Base-by-base conservation (phyloP, 1,139 yeast species). In the Geotrichum australiense region DNA sequence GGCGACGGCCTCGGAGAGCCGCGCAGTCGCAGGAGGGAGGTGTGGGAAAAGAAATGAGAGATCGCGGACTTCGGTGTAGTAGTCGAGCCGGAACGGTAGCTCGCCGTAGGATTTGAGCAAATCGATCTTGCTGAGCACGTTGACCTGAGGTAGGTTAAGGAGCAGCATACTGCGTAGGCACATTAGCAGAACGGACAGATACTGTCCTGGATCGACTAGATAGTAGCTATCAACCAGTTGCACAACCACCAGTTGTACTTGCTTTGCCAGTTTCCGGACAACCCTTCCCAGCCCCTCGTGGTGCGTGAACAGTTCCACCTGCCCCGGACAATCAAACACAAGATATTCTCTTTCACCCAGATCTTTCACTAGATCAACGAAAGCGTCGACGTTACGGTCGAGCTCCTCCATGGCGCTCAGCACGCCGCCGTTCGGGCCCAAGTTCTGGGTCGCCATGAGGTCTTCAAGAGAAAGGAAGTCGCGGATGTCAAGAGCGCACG, bases 281-380 rank as follows among this genome's bases (percentile, higher is more conserved):
- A 93, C 80, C 30, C 74, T 71, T 25, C 80, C 79, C 43, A 93
- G 68, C 0, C 95, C 83, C 0, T 89, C 80, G 47, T 86, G 86
- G 57, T 85, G 95, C 1, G 98, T 93, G 62, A 86, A 93, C 22
- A 93, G 71, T 61, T 93, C 99, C 26, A 89, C 91, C 60, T 93
- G 99, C 0, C 97, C 98, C 1, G 99, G 98, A 62, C 97, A 91
- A 61, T 93, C 99, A 63, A 93, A 87, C 5, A 93, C 69, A 24
- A 91, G 62, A 56, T 91, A 93, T 39, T 80, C 81, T 12, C 74
- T 70, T 21, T 72, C 65, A 5, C 81, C 75, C 15, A 89, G 64
- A 35, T 70, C 65, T 41, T 73, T 71, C 14, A 87, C 66, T 58
- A 74, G 76, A 4, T 65, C 65, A 4, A 84, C 63, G 54, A 91